phyloP scores from a whole-genome alignment of 192 early-diverging fungal genomes.

The Gamsiella multidivaricata region DNA sequence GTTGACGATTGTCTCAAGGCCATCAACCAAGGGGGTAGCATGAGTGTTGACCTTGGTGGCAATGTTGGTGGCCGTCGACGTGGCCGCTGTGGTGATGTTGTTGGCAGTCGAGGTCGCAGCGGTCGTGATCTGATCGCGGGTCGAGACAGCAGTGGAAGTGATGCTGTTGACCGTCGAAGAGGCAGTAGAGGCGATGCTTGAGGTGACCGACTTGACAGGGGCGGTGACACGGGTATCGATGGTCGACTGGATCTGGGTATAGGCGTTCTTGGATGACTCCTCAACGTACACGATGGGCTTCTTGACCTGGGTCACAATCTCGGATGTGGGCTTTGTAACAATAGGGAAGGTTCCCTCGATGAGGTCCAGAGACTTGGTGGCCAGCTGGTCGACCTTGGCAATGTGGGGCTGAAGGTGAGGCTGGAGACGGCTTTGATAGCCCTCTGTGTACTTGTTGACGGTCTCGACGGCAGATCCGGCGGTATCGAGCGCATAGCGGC shows the following conservation, averaged over 20 bases:
- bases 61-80: slow-evolving; percentile 56
- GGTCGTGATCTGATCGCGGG: slow-evolving; percentile 39
- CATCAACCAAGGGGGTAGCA: slow-evolving; percentile 33
- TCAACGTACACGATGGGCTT: slow-evolving; percentile 56
- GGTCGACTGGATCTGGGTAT: slow-evolving; percentile 61
- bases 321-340: slow-evolving; percentile 68
- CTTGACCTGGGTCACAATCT: slow-evolving; percentile 69
- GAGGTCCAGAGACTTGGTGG: slow-evolving; percentile 71
- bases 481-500: slow-evolving; percentile 30
- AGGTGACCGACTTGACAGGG: slow-evolving; percentile 68
- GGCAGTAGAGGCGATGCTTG: slow-evolving; percentile 51
- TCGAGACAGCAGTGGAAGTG: slow-evolving; percentile 42
- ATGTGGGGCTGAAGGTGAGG: slow-evolving; percentile 65
- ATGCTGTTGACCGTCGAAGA: slow-evolving; percentile 12
- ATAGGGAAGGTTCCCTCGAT: slow-evolving; percentile 71
- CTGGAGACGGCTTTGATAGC: slow-evolving; percentile 50
- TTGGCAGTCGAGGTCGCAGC: slow-evolving; percentile 13
- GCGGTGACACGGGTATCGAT: slow-evolving; percentile 64
- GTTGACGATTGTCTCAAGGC: slow-evolving; percentile 41
- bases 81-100: slow-evolving; percentile 55
- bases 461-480: slow-evolving; percentile 40
- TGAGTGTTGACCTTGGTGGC: slow-evolving; percentile 51
- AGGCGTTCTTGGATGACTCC: slow-evolving; percentile 58
- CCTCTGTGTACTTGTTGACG: slow-evolving; percentile 45
- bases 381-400: slow-evolving; percentile 66